Evolutionary conservation across 345 rosid species (phyloP).

Genomic region (Citrus mangshanensis): DNA sequence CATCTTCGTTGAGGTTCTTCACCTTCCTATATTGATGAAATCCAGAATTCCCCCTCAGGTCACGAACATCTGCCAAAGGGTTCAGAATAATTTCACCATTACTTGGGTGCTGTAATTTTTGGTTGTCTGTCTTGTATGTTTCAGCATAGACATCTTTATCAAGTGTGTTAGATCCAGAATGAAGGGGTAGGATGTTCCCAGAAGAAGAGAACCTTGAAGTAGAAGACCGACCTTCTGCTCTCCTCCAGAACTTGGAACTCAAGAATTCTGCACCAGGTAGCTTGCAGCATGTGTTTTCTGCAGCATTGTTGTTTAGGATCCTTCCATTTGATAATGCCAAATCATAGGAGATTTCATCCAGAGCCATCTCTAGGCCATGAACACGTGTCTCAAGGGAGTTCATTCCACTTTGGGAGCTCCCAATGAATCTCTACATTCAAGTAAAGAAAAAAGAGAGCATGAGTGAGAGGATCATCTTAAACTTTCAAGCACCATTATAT

Average conservation of each 20-base stretch:
- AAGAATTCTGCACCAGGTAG: constrained; percentile 80
- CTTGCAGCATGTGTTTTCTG: constrained; percentile 73
- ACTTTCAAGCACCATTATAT: neutral
- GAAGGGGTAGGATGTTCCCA: constrained; percentile 23
- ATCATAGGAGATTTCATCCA: constrained; percentile 81
- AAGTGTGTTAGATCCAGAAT: constrained; percentile 11
- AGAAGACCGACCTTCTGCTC: constrained; percentile 49
- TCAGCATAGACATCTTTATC: constrained; percentile 25
- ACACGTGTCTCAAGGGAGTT: constrained; percentile 83
- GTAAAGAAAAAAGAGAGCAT: neutral
- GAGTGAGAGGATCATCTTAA: constrained; percentile 12
- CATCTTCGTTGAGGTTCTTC: constrained; percentile 23
- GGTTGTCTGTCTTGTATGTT: constrained; percentile 24
- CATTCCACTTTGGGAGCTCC: constrained; percentile 85
- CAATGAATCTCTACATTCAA: constrained; percentile 69
- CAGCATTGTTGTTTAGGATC: constrained; percentile 35
- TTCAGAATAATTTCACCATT: constrained; percentile 18
- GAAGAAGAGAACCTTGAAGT: constrained; percentile 40
- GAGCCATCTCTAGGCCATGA: constrained; percentile 78
- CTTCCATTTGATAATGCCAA: constrained; percentile 63
- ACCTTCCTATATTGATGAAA: constrained; percentile 31
- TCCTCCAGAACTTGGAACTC: constrained; percentile 90
- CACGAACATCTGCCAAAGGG: constrained; percentile 17
- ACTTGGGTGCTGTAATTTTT: constrained; percentile 26
- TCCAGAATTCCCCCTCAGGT: constrained; percentile 29